Evolutionary conservation across 2,329 filamentous ascomycete genomes (phyloP).

Genomic region (Apiospora arundinis): DNA sequence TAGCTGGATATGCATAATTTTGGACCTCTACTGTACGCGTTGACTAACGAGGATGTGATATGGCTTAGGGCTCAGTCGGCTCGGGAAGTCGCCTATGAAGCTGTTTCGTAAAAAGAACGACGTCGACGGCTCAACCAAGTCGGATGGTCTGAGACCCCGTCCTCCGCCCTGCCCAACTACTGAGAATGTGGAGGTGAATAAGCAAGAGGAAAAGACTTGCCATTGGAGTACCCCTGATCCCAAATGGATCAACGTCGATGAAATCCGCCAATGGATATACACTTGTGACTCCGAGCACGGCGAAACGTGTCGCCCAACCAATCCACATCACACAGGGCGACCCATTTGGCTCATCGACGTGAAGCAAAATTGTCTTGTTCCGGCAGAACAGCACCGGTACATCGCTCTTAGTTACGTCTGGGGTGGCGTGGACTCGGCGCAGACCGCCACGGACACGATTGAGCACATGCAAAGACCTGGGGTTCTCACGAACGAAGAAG

Average conservation of each 20-base stretch:
- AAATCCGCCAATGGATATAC: neutral
- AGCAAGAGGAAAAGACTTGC: neutral
- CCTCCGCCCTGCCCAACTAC: no score
- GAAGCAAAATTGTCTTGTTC: neutral
- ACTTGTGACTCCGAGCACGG: neutral
- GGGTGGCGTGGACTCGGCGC: neutral
- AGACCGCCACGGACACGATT: neutral
- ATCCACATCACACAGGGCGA: neutral
- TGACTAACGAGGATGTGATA: neutral
- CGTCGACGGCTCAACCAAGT: no score
- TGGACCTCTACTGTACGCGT: neutral
- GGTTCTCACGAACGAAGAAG: neutral
- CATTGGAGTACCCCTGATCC: neutral
- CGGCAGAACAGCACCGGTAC: neutral
- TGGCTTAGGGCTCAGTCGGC: neutral
- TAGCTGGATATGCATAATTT: no score
- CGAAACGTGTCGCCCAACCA: neutral
- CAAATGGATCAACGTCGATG: neutral
- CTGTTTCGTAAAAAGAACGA: neutral
- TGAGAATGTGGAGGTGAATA: no score
- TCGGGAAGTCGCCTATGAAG: neutral
- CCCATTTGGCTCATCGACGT: neutral
- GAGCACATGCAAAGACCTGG: neutral
- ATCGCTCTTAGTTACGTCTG: neutral
- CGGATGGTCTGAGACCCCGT: no score